Base-by-base conservation (phyloP, 1,284 basidiomycete species). In the Neonothopanus nambi region DNA sequence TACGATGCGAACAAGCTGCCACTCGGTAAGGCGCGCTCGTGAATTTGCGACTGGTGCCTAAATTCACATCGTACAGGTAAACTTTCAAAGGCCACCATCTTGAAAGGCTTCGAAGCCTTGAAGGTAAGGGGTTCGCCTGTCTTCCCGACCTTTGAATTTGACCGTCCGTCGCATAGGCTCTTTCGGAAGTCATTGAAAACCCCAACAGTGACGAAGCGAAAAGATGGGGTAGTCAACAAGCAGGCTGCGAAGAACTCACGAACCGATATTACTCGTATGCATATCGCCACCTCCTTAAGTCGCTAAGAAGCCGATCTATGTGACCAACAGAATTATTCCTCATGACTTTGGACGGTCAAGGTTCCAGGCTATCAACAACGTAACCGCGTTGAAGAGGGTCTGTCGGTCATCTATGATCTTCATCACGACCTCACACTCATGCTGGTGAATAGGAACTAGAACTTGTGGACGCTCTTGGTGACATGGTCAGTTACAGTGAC, bases 1-100 rank as follows among this genome's bases (percentile, higher is more conserved):
- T 87, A 87, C 60, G 84, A 87, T 61, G 83, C 82, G 3, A 81
- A 81, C 59, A 87, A 87, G 62, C 72, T 87, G 20, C 85, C 85
- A 13, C 76, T 87, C 9, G 84, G 81, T 73, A 68, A n/a, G n/a
- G n/a, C 57, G 23, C 40, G 30, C 51, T 36, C 18, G 37, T 40
- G 17, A 17, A n/a, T 17, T 11, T 39, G 3, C 36, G 18, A 17
- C 30, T 39, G 11, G 45, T 13, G 18, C 9, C 30, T n/a, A 28
- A 55, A 20, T 62, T 26, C 15, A 36, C 17, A 26, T 36, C n/a
- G n/a, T 52, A 54, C 39, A 82, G 80, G 81, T 42, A 84, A 81
- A 69, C 72, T 80, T 35, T 75, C 77, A 4, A 83, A 82, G 62
- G 69, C 73, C 5, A 83, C 81, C 1, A 80, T 85, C 57, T 65